A percentile compares a stretch with the other conserved stretches of the same genome.
These are phyloP conservation scores for Neurospora tetrasperma DNA, from an alignment of 495 filamentous ascomycete genomes.

Conservation along the genomic window DNA sequence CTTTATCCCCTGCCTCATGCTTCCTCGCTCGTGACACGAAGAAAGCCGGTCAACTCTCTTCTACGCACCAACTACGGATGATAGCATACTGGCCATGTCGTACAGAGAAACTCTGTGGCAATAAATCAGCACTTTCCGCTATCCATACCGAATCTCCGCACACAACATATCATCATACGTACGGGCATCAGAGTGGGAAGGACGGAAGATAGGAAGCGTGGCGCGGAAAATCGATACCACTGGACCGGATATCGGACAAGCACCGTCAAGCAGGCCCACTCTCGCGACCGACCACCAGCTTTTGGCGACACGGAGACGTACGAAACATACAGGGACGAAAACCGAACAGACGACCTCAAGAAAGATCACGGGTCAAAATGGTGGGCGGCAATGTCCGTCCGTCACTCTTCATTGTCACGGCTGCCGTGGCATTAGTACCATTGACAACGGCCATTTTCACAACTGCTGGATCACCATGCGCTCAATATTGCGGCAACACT, in stretches of 20 bases:
- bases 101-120: constrained; percentile 12
- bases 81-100: constrained; percentile 14
- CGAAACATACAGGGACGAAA: neutral
- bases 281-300: neutral
- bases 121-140: constrained; percentile 17
- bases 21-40: constrained; percentile 3
- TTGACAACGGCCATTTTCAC: constrained; percentile 25
- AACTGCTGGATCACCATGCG: constrained; percentile 31
- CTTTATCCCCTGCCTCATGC: neutral
- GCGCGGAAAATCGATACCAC: neutral
- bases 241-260: neutral
- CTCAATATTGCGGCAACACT: constrained; percentile 34
- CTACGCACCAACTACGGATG: neutral
- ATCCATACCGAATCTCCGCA: constrained; percentile 8
- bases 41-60: neutral
- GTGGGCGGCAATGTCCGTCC: constrained; percentile 4
- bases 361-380: constrained; percentile 13
- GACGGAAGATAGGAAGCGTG: neutral
- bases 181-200: neutral
- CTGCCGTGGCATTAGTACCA: constrained; percentile 13
- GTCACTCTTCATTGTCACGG: constrained; percentile 7
- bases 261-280: neutral
- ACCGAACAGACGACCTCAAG: neutral
- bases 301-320: neutral
- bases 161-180: neutral